Base-by-base conservation (phyloP, 352 stramenopile genomes). In the Blastocystis sp. region DNA sequence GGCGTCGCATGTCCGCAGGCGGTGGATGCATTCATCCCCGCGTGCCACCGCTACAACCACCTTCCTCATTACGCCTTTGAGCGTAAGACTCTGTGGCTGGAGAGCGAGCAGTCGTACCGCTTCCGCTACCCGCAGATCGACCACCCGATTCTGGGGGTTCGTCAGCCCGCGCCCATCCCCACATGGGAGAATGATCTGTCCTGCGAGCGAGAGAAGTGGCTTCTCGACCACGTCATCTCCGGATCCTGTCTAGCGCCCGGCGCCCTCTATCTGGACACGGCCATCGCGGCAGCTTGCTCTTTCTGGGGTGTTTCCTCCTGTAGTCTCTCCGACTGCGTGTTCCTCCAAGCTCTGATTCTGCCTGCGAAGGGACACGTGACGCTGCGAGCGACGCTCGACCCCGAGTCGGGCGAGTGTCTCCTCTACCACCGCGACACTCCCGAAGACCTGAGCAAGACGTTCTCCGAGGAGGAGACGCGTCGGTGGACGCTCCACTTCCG, bases 11-110 rank as follows among this genome's bases (percentile, higher is more conserved):
- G 42, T 38, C 18, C 69, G 32, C 34, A 51, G 32, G n/a, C n/a
- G n/a, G n/a, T n/a, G n/a, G n/a, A n/a, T n/a, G n/a, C n/a, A n/a
- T n/a, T n/a, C n/a, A 48, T 72, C 24, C 61, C 61, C 1, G 4
- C 61, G 36, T 16, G 4, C 11, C 51, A 59, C 32, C 11, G 51
- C 7, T 11, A 59, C 32, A 46, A 51, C 32, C 7, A 51, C 1
- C 36, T 85, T 1, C 75, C 75, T 6, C 63, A 85, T 29, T 85
- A 85, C 29, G 49, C 75, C n/a, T 85, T 85, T n/a, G 75, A 85
- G 48, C 75, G 75, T 0, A 85, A 85, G 48, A 59, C 57, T 21
- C 16, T 85, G 34, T 85, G 75, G 75, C 44, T 76, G 21, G 75
- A 85, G 40, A 72, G 8, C 32, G 75, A 85, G 44, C 27, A 85